A percentile compares a stretch with the other conserved stretches of the same genome.
Evolutionary conservation across 768 basidiomycete species (phyloP).

Genomic region (Auricularia sp.): DNA sequence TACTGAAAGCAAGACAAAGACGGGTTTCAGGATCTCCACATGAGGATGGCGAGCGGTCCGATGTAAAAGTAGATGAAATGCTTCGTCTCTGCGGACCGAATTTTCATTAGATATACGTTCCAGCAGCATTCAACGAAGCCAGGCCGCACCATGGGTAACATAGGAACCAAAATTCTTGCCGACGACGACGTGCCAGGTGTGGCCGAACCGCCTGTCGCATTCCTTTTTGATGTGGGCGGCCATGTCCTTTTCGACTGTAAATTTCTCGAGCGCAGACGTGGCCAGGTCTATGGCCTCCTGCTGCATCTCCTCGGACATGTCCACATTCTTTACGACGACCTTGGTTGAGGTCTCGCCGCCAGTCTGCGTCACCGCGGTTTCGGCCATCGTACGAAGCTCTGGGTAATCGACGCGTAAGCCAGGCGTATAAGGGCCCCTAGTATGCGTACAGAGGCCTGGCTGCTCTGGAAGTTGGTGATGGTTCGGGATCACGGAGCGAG

Average conservation of each 20-base stretch:
- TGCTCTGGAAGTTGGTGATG: too few relatives aligned
- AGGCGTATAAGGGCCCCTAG: too few relatives aligned
- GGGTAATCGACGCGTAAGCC: too few relatives aligned
- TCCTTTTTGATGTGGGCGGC: conserved; percentile 98
- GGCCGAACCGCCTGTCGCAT: conserved; percentile 84
- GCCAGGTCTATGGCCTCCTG: conserved; percentile 87
- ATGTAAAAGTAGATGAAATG: conserved; percentile 99
- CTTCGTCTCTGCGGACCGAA: conserved; percentile 65
- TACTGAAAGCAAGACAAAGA: not conserved
- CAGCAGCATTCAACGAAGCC: not conserved
- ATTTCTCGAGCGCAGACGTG: conserved; percentile 75
- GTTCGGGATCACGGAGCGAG: too few relatives aligned
- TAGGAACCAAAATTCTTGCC: conserved; percentile 99
- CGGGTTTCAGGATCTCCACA: conserved; percentile 73
- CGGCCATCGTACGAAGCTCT: not conserved
- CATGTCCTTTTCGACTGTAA: conserved; percentile 95
- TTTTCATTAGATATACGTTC: not conserved
- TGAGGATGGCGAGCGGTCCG: conserved; percentile 82
- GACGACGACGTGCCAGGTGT: conserved; percentile 98
- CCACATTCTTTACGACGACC: conserved; percentile 92
- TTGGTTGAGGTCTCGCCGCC: conserved; percentile 30
- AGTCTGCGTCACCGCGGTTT: not conserved
- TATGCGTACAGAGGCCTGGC: too few relatives aligned
- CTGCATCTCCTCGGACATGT: conserved; percentile 96
- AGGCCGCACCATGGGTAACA: conserved; percentile 80